Base-by-base conservation (phyloP, 1,284 basidiomycete species). In the Malassezia sympodialis region DNA sequence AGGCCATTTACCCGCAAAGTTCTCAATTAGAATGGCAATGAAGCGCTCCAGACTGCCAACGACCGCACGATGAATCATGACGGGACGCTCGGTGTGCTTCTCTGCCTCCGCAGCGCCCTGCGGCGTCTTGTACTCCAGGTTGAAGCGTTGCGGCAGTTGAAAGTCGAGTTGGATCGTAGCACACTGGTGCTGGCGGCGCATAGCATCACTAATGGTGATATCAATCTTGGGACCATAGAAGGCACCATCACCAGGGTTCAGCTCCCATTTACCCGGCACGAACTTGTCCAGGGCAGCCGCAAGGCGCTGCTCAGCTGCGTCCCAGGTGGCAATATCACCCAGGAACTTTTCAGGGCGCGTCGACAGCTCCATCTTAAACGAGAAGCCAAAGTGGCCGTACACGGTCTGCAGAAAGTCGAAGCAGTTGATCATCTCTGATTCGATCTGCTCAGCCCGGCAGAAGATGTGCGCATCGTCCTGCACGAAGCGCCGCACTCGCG, bases 141-240 rank as follows among this genome's bases (percentile, higher is more conserved):
- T 86, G 81, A 99, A 98, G 47, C 90, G 85, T 73, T 96, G 86
- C n/a, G 94, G 94, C 8, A 99, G 82, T 77, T 98, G 90, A 83
- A 96, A 99, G 79, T 98, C 94, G 63, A 99, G 87, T 77, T 98
- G 88, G 76, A 98, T 96, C 4, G 94, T 98, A 42, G 91, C 93
- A 68, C 94, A 98, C 78, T 99, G 94, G 83, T 90, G 61, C 37
- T 65, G 91, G 31, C 90, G 88, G 46, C 91, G 84, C 58, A 82
- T 84, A 0, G 94, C 93, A 73, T 99, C 94, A 31, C 84, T 83
- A 75, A 98, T 88, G 59, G 88, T 90, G 77, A 99, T 94, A 77
- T 98, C 94, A 73, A 98, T 94, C 80, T 96, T 75, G 69, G 77
- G 77, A 1, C 77, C 77, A 66, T 78, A 78, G 68, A 78, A 77